Conservation (phyloP, 2,329 filamentous ascomycete species). For the Pseudogymnoascus sp. region DNA sequence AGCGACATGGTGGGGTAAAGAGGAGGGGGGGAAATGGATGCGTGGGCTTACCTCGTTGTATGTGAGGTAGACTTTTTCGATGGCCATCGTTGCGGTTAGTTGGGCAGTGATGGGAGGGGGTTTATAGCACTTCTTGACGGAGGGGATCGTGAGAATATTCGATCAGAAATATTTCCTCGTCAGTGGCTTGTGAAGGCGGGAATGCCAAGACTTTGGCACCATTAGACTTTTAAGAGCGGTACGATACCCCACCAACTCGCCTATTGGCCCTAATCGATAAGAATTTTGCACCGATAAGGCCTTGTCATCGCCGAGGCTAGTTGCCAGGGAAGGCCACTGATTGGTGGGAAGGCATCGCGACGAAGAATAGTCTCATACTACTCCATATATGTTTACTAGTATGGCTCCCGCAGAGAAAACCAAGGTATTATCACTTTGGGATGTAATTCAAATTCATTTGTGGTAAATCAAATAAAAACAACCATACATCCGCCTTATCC, state of each 20-base stretch:
- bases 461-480: slow-evolving; percentile 1
- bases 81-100: slow-evolving; percentile 47
- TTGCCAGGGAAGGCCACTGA: background rate
- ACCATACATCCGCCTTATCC: background rate
- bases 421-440: background rate
- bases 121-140: background rate
- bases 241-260: slow-evolving; percentile 4
- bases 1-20: slow-evolving; percentile 7
- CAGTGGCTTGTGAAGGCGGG: background rate
- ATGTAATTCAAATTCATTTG: background rate
- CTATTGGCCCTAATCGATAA: slow-evolving; percentile 10
- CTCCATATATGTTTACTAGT: background rate
- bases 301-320: background rate
- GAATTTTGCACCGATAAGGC: background rate
- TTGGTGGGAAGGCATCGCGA: background rate
- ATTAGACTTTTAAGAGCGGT: background rate
- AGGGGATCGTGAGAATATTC: slow-evolving; percentile 3
- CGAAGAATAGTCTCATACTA: background rate
- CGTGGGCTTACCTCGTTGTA: slow-evolving; percentile 70
- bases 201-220: slow-evolving; percentile 1
- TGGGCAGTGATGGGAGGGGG: background rate
- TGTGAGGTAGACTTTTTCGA: slow-evolving; percentile 80
- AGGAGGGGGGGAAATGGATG: slow-evolving; percentile 10
- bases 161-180: slow-evolving; percentile 6
- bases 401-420: background rate